Evolutionary conservation across 345 rosid species (phyloP), one percentile per base, ranked within the genome.

Genomic region (Lepidium africanum): DNA sequence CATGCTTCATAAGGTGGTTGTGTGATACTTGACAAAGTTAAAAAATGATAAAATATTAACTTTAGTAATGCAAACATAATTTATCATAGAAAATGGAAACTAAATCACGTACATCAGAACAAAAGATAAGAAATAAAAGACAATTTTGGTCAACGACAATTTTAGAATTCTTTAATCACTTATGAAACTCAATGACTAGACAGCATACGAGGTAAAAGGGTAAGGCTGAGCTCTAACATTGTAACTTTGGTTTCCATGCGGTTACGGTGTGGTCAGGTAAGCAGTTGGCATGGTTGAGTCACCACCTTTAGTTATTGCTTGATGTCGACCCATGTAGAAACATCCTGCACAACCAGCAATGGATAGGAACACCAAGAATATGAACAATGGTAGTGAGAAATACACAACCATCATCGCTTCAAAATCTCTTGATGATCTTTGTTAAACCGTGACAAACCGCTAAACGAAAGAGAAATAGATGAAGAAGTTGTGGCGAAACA

Each of bases 351-450:
- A 74, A 60, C 77, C 77, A 7, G 17, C 0, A 0, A 67, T 49
- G 61, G 47, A 15, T 65, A 73, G 30, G 23, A 74, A 42, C 43
- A 74, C 68, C 63, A 74, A 3, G 42, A 50, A 52, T 10, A 67
- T 27, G 73, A 67, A 59, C 55, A 74, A 60, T 36, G 73, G 77
- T 51, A 73, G 27, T 10, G 72, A 51, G 37, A 74, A 59, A 52
- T 51, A 67, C 42, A 74, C 56, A 36, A 59, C 0, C 2, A 12
- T 0, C 68, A 74, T 74, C 17, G 63, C 38, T 59, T 74, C 6
- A 58, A 9, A 12, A 2, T 27, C 32, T 27, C 32, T 27, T 27
- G 32, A 27, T 27, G 32, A 27, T 27, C 4, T 27, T 27, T 27
- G 5, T 27, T 5, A 27, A 27, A 4, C 6, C 23, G 2, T 1